phyloP scores from a whole-genome alignment of 805 yeast species.

The Metschnikowia continentalis region DNA sequence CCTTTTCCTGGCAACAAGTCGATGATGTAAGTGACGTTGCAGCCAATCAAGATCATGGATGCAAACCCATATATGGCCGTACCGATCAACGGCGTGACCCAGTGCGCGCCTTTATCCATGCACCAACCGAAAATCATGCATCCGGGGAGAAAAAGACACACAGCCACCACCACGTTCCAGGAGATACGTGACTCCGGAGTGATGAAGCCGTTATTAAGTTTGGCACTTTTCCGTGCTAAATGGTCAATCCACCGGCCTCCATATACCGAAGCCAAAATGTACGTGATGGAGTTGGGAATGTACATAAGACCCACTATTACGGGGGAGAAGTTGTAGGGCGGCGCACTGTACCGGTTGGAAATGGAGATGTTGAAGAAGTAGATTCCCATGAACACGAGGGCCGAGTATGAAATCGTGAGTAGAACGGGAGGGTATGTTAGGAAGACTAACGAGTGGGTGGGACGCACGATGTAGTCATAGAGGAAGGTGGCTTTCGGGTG shows the following conservation, averaged over 20 bases:
- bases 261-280: slow-evolving; percentile 66
- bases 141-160: slow-evolving; percentile 57
- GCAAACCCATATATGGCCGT: slow-evolving; percentile 80
- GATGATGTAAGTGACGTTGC: slow-evolving; percentile 74
- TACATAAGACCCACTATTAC: slow-evolving; percentile 70
- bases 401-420: slow-evolving; percentile 60
- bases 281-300: slow-evolving; percentile 79
- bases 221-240: slow-evolving; percentile 48
- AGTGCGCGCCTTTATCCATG: slow-evolving; percentile 55
- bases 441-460: slow-evolving; percentile 57
- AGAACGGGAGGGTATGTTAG: slow-evolving; percentile 71
- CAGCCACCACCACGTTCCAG: slow-evolving; percentile 66
- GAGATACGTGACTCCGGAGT: slow-evolving; percentile 79
- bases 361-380: slow-evolving; percentile 75
- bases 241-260: slow-evolving; percentile 81
- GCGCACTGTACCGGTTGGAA: slow-evolving; percentile 53
- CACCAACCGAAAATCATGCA: slow-evolving; percentile 82
- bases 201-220: slow-evolving; percentile 56
- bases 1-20: slow-evolving; percentile 86
- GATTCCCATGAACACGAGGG: slow-evolving; percentile 65
- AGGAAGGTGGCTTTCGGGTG: slow-evolving; percentile 12
- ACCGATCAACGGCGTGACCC: slow-evolving; percentile 80
- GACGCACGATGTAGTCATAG: slow-evolving; percentile 52
- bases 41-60: slow-evolving; percentile 78
- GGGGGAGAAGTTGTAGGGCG: slow-evolving; percentile 67